Conservation (phyloP, 2,329 filamentous ascomycete genomes). For the Bipolaris bicolor region DNA sequence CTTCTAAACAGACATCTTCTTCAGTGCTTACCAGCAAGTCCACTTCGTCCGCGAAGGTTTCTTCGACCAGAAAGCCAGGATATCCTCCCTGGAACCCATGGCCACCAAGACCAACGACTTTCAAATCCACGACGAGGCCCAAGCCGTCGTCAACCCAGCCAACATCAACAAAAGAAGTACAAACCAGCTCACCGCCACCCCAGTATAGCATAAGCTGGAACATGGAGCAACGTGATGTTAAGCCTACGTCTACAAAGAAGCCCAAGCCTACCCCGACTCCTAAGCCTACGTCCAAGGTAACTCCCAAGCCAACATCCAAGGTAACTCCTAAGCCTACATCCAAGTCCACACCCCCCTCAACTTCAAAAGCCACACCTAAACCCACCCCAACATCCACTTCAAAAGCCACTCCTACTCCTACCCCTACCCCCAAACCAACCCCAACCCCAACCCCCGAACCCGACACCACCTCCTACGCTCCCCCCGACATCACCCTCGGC, state of each 20-base stretch:
- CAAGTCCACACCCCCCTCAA: conserved; percentile 7
- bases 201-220: conserved; percentile 22
- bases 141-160: conserved; percentile 4
- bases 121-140: conserved; percentile 6
- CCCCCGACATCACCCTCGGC: conserved; percentile 19
- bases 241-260: conserved; percentile 10
- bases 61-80: conserved; percentile 21
- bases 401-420: conserved; percentile 11
- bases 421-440: conserved; percentile 1
- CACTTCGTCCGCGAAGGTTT: conserved; percentile 1
- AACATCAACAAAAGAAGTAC: conserved; percentile 7
- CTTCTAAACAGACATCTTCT: not conserved
- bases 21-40: not conserved
- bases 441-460: conserved; percentile 4
- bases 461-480: conserved; percentile 4
- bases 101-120: conserved; percentile 18
- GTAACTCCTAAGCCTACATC: not conserved
- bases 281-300: conserved; percentile 6
- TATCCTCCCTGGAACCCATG: conserved; percentile 16
- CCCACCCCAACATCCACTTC: conserved; percentile 10
- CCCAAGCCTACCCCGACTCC: not conserved
- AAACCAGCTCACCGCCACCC: conserved; percentile 17
- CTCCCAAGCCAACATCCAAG: conserved; percentile 6
- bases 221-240: conserved; percentile 11
- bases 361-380: conserved; percentile 10